A percentile compares a stretch with the other conserved stretches of the same genome.
phyloP scores from a whole-genome alignment of 2,329 filamentous ascomycete genomes.

The Lecanicillium sp. region DNA sequence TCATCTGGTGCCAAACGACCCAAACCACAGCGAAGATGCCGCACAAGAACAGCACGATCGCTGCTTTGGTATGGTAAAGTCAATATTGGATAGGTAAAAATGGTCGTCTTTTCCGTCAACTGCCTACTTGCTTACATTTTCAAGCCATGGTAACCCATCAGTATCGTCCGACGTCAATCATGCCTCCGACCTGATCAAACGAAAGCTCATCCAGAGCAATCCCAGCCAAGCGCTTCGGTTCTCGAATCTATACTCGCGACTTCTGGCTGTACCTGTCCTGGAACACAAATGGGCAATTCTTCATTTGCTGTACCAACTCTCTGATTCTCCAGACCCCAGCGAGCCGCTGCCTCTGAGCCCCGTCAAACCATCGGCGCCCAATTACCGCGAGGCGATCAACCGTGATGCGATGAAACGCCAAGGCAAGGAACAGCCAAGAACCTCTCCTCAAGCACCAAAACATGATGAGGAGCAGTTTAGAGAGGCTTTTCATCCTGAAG shows the following conservation, averaged over 20 bases:
- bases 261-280: constrained; percentile 84
- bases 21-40: constrained; percentile 57
- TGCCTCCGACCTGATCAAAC: constrained; percentile 85
- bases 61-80: constrained; percentile 42
- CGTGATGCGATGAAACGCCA: constrained; percentile 28
- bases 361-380: constrained; percentile 28
- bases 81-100: constrained; percentile 46
- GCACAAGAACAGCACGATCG: constrained; percentile 63
- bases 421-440: constrained; percentile 27
- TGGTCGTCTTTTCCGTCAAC: constrained; percentile 9
- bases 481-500: constrained; percentile 47
- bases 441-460: constrained; percentile 25
- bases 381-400: constrained; percentile 28
- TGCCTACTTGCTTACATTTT: background rate
- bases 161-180: constrained; percentile 74
- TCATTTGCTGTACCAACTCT: constrained; percentile 78
- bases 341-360: constrained; percentile 40
- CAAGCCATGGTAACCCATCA: constrained; percentile 41
- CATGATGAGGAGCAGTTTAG: constrained; percentile 40
- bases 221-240: constrained; percentile 74
- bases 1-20: constrained; percentile 60
- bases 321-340: constrained; percentile 54
- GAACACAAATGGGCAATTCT: constrained; percentile 96
- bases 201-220: constrained; percentile 73
- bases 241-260: constrained; percentile 80